Evolutionary conservation across 1,284 basidiomycete species (phyloP).

Genomic region (Ustilago curta): DNA sequence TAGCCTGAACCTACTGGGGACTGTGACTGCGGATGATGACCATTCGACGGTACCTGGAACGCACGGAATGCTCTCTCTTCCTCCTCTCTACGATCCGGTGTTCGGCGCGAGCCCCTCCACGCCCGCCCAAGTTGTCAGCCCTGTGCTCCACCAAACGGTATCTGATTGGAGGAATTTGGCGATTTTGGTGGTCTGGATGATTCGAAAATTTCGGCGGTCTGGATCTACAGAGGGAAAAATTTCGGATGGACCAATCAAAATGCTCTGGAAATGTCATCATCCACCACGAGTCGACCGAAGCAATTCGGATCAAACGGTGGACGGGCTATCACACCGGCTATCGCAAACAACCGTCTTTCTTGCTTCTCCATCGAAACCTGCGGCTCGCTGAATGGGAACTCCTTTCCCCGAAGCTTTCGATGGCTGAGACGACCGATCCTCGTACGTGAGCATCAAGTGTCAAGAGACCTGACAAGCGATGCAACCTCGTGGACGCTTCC

Average conservation of each 20-base stretch:
- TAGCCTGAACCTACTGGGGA: too few species aligned
- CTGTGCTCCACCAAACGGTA: conserved; percentile 2
- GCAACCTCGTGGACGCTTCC: neutral
- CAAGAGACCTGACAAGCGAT: neutral
- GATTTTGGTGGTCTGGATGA: neutral
- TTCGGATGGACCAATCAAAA: conserved; percentile 18
- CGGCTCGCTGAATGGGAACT: conserved; percentile 5
- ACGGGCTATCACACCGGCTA: conserved; percentile 31
- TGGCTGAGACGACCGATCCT: too few species aligned
- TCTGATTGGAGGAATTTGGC: conserved; percentile 32
- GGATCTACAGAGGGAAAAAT: neutral
- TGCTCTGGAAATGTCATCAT: conserved; percentile 6
- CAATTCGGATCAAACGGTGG: conserved; percentile 34
- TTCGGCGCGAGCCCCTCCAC: too few species aligned
- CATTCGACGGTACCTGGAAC: too few species aligned
- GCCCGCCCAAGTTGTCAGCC: too few species aligned
- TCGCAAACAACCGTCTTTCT: neutral
- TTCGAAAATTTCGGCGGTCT: conserved; percentile 1
- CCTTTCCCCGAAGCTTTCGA: too few species aligned
- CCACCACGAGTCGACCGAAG: conserved; percentile 16
- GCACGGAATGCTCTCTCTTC: too few species aligned
- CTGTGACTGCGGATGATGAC: too few species aligned
- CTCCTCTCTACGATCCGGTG: too few species aligned
- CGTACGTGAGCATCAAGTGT: too few species aligned
- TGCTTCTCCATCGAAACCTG: conserved; percentile 10